Base-by-base conservation (phyloP, 1,139 yeast genomes). In the Yamadazyma conglobata region DNA sequence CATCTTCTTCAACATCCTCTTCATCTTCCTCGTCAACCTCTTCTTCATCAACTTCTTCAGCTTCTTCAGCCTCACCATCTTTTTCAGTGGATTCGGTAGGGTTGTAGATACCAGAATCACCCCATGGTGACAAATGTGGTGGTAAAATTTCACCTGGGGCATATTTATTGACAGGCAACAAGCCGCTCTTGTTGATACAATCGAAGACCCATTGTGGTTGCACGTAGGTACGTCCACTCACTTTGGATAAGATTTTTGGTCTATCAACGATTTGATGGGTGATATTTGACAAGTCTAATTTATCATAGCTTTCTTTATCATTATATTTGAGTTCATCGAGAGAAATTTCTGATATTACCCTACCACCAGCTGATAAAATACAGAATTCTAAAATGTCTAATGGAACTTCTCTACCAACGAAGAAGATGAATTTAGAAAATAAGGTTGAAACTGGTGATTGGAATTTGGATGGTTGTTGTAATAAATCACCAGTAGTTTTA, bases 171-270 rank as follows among this genome's bases (percentile, higher is more conserved):
- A 85, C 96, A 22, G 91, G 75, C 35, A 84, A 69, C 41, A 91
- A 70, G 40, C 73, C 70, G 31, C 78, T 75, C 61, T 83, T 82
- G 64, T 91, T 91, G 44, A 93, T 69, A 51, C 86, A 80, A 56
- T 91, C 99, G 58, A 91, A 89, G 28, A 91, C 70, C 98, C 98
- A 93, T 68, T 91, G 98, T 19, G 99, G 98, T 64, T 91, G 98
- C 30, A 89, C 60, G 53, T 93, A 93, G 0, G 95, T 85, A 65
- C 97, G 77, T 31, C 96, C 96, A 37, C 89, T 82, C 25, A 88
- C 87, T 56, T 80, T 86, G 43, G 77, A 72, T 24, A 72, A 58
- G 33, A 91, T 61, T 48, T 79, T 79, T 21, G 97, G 97, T 60
- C 98, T 78, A 60, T 91, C 99, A 42, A 82, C 79, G 46, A 91